phyloP scores from a whole-genome alignment of 2,329 filamentous ascomycete species.

The Coniochaeta prunicola region DNA sequence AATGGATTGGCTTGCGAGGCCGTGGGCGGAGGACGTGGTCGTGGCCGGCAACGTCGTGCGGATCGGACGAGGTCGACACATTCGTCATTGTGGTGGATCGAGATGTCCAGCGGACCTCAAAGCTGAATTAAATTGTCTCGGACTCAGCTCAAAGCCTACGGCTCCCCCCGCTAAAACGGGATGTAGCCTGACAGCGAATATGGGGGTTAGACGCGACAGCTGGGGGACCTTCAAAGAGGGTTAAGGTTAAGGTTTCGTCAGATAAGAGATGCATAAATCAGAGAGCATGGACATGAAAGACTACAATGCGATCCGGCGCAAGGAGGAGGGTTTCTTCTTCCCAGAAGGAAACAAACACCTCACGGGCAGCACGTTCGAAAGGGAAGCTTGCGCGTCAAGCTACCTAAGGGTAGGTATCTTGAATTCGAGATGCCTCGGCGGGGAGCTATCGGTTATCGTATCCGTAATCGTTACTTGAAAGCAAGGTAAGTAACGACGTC shows the following conservation, averaged over 20 bases:
- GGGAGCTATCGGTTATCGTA: not conserved
- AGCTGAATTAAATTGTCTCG: not conserved
- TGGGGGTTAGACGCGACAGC: too few species aligned
- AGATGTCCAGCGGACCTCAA: not conserved
- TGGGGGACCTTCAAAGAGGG: too few species aligned
- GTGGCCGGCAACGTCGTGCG: not conserved
- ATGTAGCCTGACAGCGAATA: not conserved
- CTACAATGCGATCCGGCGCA: not conserved
- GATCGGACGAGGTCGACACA: not conserved
- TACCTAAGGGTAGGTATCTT: not conserved
- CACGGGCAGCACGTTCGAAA: not conserved
- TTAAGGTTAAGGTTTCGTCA: not conserved
- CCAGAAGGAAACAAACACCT: not conserved
- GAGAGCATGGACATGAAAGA: not conserved
- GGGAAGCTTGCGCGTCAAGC: not conserved
- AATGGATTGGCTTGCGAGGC: conserved; percentile 40
- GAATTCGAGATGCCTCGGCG: not conserved
- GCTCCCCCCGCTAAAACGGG: not conserved
- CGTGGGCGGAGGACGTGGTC: conserved; percentile 30
- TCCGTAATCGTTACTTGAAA: too few species aligned
- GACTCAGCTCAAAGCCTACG: not conserved
- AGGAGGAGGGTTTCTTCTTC: too few species aligned
- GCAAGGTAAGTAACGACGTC: not conserved
- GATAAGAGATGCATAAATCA: not conserved
- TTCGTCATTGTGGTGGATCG: not conserved